Base-by-base conservation (phyloP, 805 yeast species). In the Lipomyces spencermartinsiae region DNA sequence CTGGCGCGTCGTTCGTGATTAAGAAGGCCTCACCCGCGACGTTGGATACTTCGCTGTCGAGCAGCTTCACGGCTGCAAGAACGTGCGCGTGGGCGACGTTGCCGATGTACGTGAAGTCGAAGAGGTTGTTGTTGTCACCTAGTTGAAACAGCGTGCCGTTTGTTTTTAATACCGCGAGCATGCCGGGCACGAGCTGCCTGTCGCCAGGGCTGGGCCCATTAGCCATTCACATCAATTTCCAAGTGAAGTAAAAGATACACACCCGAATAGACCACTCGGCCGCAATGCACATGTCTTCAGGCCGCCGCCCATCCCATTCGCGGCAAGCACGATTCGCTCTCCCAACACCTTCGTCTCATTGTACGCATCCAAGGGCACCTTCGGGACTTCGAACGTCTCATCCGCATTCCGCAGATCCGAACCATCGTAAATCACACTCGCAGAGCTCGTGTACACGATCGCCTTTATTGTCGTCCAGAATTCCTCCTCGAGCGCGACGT, bases 21-120 rank as follows among this genome's bases (percentile, higher is more conserved):
- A 94, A 92, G 78, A 92, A 95, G 1, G 89, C 85, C 78, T 94
- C 92, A 63, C 99, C 99, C 4, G 92, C 89, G 31, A 94, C 87
- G 34, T 75, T 71, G 9, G 84, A 56, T n/a, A 25, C 34, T 4
- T n/a, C 35, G 14, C 16, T 80, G 16, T 64, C 73, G 22, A 92
- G 78, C 22, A 93, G 78, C 78, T 88, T 88, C 75, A 90, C 81
- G 5, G 97, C 97, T 0, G 98, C 99, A 61, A 95, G 81, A 9
- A 94, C 94, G 78, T 95, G 99, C 9, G 98, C 89, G 79, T 93
- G 96, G 0, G 99, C 98, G 53, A 96, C 98, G 79, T 95, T 95
- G 12, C 98, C 98, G n/a, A 90, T 98, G 76, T 93, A 95, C 0
- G 98, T 92, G 91, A 97, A 93, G 78, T 95, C 99, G 75, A 94